A percentile compares a stretch with the other conserved stretches of the same genome.
phyloP scores from a whole-genome alignment of 352 stramenopile genomes.

The Pythium volutum region DNA sequence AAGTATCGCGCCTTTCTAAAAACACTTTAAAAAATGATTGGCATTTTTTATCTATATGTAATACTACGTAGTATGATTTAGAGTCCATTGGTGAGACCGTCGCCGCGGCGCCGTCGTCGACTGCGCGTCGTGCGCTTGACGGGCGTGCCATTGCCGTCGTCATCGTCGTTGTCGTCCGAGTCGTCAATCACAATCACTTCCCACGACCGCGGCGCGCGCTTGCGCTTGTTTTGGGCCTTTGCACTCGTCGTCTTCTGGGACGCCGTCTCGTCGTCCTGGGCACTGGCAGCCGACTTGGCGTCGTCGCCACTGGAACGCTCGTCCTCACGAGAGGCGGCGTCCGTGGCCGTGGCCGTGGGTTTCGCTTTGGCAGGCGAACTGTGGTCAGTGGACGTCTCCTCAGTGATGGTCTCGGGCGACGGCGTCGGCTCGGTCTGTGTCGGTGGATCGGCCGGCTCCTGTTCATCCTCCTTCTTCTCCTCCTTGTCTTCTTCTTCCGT shows the following conservation, averaged over 20 bases:
- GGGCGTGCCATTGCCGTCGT: conserved; percentile 1
- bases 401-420: background rate
- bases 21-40: background rate
- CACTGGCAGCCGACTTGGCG: background rate
- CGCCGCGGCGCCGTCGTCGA: conserved; percentile 15
- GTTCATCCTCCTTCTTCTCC: background rate
- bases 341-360: background rate
- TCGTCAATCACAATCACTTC: conserved; percentile 83
- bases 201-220: conserved; percentile 41
- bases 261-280: background rate
- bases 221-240: conserved; percentile 29
- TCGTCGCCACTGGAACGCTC: background rate
- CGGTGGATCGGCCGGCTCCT: background rate
- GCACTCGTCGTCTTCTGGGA: background rate
- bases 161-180: conserved; percentile 39
- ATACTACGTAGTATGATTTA: conserved; percentile 1
- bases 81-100: conserved; percentile 20
- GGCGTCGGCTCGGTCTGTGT: background rate
- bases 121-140: conserved; percentile 28
- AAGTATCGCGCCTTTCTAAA: conserved; percentile 9
- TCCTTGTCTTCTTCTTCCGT: background rate
- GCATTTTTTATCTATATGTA: background rate
- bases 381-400: background rate
- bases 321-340: background rate
- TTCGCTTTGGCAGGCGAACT: background rate